Base-by-base conservation (phyloP, 163 green algal genomes). In the Trebouxia gelatinosa region DNA sequence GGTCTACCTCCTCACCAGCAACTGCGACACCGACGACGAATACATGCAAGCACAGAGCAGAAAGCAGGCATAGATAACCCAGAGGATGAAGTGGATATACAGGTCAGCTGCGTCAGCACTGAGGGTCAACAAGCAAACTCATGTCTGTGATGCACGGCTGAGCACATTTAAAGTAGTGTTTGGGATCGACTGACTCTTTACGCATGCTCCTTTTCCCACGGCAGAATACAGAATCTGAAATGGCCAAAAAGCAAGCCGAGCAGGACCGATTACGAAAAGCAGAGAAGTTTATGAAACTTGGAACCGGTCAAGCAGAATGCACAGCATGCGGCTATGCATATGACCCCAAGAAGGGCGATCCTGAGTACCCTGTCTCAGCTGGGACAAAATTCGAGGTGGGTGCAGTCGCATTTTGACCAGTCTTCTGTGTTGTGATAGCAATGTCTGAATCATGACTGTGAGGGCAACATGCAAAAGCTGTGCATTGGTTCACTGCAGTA, bases 251-350 rank as follows among this genome's bases (percentile, higher is more conserved):
- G 46, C 93, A 96, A 81, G 85, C 86, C 46, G 88, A 94, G 79
- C 89, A 91, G 11, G 92, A 97, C 13, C 80, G 88, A 28, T 81
- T 98, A 59, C 83, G 93, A 17, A 91, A 92, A 6, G 87, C 92
- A 31, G 94, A 98, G 80, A 97, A 95, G 79, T 98, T 98, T 77
- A 96, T 97, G 92, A 87, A 94, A 13, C 86, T 97, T 23, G 92
- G 92, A 23, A 90, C 81, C 2, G 93, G 93, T 39, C 87, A 90
- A 40, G 92, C 91, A 0, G 82, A 87, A 11, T 98, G 94, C 88
- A 89, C 88, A 50, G 76, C 46, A 78, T 95, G 89, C 78, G 86
- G 91, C 38, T 98, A 96, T 82, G 83, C 92, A 70, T 98, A 98
- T 85, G 79, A 81, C 17, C 88, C 90, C 7, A 88, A 88, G 59